Conservation (phyloP, 2,329 filamentous ascomycete species). For the Aspergillus nomiae region DNA sequence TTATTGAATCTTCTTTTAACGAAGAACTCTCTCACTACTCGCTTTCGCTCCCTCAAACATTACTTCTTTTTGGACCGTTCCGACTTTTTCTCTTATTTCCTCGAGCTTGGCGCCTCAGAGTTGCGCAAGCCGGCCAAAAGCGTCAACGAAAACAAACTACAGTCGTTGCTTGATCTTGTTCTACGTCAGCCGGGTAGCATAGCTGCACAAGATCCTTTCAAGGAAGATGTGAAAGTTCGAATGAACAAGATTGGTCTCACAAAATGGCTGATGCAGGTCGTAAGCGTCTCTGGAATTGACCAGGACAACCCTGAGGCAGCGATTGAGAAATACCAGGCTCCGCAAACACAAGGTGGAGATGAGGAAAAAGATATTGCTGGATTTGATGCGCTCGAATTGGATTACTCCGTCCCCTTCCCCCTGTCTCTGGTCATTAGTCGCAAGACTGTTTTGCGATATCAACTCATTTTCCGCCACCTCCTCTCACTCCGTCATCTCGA, state of each 20-base stretch:
- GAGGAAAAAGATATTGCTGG: constrained; percentile 85
- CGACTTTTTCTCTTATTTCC: constrained; percentile 97
- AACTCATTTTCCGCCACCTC: constrained; percentile 92
- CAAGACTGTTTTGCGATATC: constrained; percentile 95
- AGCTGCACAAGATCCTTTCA: constrained; percentile 92
- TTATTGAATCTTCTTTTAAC: constrained; percentile 88
- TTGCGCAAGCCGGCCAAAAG: constrained; percentile 83
- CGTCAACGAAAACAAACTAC: constrained; percentile 90
- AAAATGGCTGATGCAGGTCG: constrained; percentile 91
- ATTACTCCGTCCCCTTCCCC: constrained; percentile 93
- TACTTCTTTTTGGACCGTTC: constrained; percentile 99
- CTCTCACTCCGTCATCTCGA: constrained; percentile 88
- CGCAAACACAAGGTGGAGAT: constrained; percentile 64
- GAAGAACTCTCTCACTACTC: constrained; percentile 84
- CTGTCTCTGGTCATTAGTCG: constrained; percentile 93
- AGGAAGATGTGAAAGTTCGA: constrained; percentile 95
- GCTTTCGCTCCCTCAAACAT: constrained; percentile 89
- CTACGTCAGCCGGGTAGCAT: constrained; percentile 94
- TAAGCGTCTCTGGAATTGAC: constrained; percentile 94
- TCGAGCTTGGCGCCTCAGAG: constrained; percentile 87
- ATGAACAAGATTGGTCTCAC: constrained; percentile 95
- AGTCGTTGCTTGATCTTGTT: constrained; percentile 92
- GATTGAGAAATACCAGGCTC: constrained; percentile 71
- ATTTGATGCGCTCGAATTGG: constrained; percentile 89
- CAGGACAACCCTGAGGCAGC: constrained; percentile 68